Evolutionary conservation across 495 filamentous ascomycete species (phyloP), one percentile per base, ranked within the genome.

Genomic region (Penicillium steckii): DNA sequence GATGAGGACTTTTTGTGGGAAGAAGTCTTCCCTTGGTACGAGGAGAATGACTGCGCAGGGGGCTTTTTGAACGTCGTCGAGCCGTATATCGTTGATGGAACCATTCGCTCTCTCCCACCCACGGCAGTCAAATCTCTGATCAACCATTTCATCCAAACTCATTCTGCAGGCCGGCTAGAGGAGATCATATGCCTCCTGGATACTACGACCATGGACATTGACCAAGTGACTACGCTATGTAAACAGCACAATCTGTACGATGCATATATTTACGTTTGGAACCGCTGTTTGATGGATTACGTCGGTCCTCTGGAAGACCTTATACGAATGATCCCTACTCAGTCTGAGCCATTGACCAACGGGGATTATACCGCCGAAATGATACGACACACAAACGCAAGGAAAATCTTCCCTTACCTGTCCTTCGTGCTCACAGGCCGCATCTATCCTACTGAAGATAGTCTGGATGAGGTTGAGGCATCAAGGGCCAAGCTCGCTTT

Each of bases 251-350:
- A 87, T 46, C 83, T 98, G 5, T 97, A 95, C 60, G 95, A 98
- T 73, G 94, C 95, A 9, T 83, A 96, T 57, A 89, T 96, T 44
- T 97, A 97, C 67, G 89, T 97, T 50, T 98, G 94, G 93, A 97
- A 94, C 46, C 87, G 89, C 66, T 91, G 88, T 27, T 69, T 98
- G 22, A 74, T 73, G 56, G 94, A 98, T 69, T 95, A 93, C 58
- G 87, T 96, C 48, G 92, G 93, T 0, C 93, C 93, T 13, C 72
- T 97, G 30, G 83, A 90, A 61, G 91, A 96, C 55, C 80, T 98
- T 10, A 68, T 98, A 37, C 66, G 79, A n/a, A 70, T 95, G 3
- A 76, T 95, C n/a, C 69, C 71, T n/a, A 49, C 64, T 3, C 53
- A 51, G 2, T 35, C 60, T 8, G 65, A 65, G 37, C 25, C 68